Percentiles rank a stretch among this genome's conserved stretches.
Evolutionary conservation across 176 grass and related monocot genomes (phyloP).

Genomic region (Triticum urartu): DNA sequence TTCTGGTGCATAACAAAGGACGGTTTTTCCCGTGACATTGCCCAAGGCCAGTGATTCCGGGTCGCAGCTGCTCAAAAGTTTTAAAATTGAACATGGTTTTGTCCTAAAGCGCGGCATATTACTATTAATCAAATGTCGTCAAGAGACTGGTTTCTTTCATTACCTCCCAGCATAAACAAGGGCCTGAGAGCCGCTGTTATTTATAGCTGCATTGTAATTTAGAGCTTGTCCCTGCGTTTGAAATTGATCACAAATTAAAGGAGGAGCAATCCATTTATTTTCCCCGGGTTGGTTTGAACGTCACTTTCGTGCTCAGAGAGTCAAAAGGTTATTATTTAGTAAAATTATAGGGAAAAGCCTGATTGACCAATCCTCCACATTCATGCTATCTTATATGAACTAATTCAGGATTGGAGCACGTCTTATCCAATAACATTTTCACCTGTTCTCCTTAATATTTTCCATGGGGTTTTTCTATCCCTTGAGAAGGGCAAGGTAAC

Average conservation of each 20-base stretch:
- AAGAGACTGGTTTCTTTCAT: background rate
- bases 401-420: too few relatives aligned
- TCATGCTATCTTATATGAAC: too few relatives aligned
- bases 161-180: conserved; percentile 19
- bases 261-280: background rate
- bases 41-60: background rate
- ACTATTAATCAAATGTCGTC: background rate
- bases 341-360: background rate
- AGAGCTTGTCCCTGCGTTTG: conserved; percentile 44
- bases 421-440: too few relatives aligned
- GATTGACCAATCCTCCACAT: background rate
- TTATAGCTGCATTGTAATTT: conserved; percentile 2
- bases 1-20: conserved; percentile 11
- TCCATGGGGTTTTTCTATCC: background rate
- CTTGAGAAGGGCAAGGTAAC: background rate
- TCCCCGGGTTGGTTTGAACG: background rate
- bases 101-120: background rate
- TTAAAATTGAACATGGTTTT: background rate
- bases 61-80: conserved; percentile 2
- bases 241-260: background rate
- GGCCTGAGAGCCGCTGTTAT: background rate
- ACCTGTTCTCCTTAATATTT: background rate
- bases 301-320: background rate
- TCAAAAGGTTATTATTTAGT: background rate
- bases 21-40: conserved; percentile 22